Evolutionary conservation across 371 early-diverging fungal species (phyloP).

Genomic region (Mortierella sp.): DNA sequence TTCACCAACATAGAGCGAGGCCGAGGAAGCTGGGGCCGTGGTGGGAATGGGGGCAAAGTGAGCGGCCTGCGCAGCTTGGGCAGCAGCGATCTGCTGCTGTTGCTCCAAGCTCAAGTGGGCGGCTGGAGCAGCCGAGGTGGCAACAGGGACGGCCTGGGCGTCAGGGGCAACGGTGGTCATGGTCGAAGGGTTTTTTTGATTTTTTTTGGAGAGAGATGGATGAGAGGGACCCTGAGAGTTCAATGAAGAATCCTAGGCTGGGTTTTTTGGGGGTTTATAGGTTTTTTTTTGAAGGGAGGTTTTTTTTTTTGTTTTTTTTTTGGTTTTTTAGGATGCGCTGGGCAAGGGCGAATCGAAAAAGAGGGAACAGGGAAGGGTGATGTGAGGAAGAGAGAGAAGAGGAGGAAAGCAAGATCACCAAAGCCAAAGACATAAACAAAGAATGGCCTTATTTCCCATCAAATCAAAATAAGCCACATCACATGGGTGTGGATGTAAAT

Average conservation of each 20-base stretch:
- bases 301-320: conserved; percentile 13
- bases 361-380: neutral
- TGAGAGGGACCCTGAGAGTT: conserved; percentile 17
- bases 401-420: conserved; percentile 3
- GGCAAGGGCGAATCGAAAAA: conserved; percentile 15
- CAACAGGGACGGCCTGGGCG: conserved; percentile 58
- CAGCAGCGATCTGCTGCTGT: conserved; percentile 71
- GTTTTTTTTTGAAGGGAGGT: conserved; percentile 8
- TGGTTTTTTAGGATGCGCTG: conserved; percentile 6
- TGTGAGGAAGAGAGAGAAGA: neutral
- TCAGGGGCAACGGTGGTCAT: conserved; percentile 26
- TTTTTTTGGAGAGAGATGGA: conserved; percentile 10
- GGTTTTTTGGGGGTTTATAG: neutral
- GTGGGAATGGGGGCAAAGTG: conserved; percentile 53
- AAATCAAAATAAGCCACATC: too few species aligned
- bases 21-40: conserved; percentile 65
- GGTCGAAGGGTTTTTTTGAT: conserved; percentile 55
- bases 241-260: conserved; percentile 13
- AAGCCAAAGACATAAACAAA: too few species aligned
- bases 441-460: too few species aligned
- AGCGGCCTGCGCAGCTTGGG: conserved; percentile 58
- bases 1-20: conserved; percentile 92
- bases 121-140: conserved; percentile 54
- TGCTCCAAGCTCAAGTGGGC: conserved; percentile 61
- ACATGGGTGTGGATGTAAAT: too few species aligned